A percentile compares a stretch with the other conserved stretches of the same genome.
These are phyloP conservation scores for Phaffia australis DNA, from an alignment of 768 basidiomycete genomes.

Conservation along the genomic window DNA sequence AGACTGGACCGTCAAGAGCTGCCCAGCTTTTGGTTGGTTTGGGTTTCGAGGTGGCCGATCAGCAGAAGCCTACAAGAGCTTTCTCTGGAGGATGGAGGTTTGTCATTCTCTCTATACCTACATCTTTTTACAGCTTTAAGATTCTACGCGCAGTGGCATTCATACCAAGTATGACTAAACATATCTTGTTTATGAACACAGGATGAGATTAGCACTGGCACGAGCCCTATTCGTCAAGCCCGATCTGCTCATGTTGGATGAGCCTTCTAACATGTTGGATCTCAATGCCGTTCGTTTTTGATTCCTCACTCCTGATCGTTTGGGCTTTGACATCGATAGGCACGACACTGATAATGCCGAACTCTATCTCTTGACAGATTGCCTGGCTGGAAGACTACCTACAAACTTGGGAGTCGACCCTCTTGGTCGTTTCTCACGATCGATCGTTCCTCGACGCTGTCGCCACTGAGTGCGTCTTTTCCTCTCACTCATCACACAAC, in stretches of 20 bases:
- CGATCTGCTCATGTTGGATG: constrained; percentile 67
- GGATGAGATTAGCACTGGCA: constrained; percentile 92
- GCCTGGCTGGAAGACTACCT: constrained; percentile 97
- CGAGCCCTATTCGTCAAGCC: constrained; percentile 89
- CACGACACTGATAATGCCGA: constrained; percentile 49
- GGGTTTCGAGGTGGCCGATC: constrained; percentile 82
- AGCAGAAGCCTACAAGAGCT: constrained; percentile 65
- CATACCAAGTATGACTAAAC: background rate
- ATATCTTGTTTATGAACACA: constrained; percentile 30
- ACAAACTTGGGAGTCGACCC: constrained; percentile 83
- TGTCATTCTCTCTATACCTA: constrained; percentile 25
- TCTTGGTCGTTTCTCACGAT: constrained; percentile 97
- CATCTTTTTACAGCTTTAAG: too few species aligned
- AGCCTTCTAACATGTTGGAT: constrained; percentile 86
- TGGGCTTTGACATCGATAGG: constrained; percentile 41
- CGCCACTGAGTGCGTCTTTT: constrained; percentile 56
- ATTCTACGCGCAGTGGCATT: background rate
- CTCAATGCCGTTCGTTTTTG: constrained; percentile 16
- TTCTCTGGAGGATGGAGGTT: constrained; percentile 87
- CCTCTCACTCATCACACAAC: background rate
- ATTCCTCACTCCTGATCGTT: background rate
- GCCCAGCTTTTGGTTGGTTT: constrained; percentile 82
- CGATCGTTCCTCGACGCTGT: constrained; percentile 93
- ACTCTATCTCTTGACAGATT: constrained; percentile 42
- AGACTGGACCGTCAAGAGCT: constrained; percentile 88